Conservation (phyloP, 495 filamentous ascomycete species). For the Trichoderma orchidacearum region DNA sequence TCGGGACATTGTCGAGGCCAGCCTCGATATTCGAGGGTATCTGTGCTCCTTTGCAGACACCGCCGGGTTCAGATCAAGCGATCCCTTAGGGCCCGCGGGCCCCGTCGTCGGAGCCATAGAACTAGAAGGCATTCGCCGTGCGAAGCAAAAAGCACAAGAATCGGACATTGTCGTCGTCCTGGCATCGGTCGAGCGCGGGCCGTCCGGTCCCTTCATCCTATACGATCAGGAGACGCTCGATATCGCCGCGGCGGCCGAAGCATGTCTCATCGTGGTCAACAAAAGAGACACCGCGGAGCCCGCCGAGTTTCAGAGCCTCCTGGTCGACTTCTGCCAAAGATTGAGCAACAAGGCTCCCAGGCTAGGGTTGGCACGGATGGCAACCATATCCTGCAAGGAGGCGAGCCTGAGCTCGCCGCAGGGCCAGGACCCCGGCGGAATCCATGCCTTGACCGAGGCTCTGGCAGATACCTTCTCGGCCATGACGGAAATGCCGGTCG, state of each 20-base stretch:
- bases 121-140: constrained; percentile 79
- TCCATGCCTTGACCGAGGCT: constrained; percentile 53
- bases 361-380: constrained; percentile 9
- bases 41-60: constrained; percentile 85
- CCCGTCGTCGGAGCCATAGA: constrained; percentile 63
- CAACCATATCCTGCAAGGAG: constrained; percentile 57
- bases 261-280: constrained; percentile 64
- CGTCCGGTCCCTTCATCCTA: constrained; percentile 20
- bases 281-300: constrained; percentile 53
- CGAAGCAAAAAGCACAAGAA: constrained; percentile 62
- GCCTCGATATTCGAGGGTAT: constrained; percentile 80
- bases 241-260: constrained; percentile 37
- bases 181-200: constrained; percentile 45
- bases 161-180: constrained; percentile 83
- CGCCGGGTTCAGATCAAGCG: constrained; percentile 53
- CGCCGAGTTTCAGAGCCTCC: constrained; percentile 11
- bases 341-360: constrained; percentile 17
- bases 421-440: constrained; percentile 42
- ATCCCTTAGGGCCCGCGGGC: constrained; percentile 5
- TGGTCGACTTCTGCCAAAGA: constrained; percentile 16
- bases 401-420: constrained; percentile 4
- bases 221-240: constrained; percentile 34
- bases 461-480: constrained; percentile 54
- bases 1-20: constrained; percentile 84
- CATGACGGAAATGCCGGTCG: constrained; percentile 50